Percentiles rank a stretch among this genome's conserved stretches.
phyloP scores from a whole-genome alignment of 2,329 filamentous ascomycete genomes.

The Paecilomyces fulvus region DNA sequence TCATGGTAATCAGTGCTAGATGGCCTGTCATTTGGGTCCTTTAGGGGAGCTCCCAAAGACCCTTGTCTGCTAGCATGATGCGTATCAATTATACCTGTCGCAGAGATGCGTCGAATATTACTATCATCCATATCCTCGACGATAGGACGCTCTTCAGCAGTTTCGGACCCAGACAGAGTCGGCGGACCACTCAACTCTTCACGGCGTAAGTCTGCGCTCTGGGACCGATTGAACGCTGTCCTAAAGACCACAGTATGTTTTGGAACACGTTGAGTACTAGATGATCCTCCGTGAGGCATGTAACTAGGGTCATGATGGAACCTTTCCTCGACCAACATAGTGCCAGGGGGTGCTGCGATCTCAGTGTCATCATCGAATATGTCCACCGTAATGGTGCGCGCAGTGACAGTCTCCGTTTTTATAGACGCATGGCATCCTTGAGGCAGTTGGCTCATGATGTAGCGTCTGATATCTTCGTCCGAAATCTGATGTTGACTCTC shows the following conservation, averaged over 20 bases:
- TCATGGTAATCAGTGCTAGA: background rate
- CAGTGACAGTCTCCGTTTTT: conserved; percentile 33
- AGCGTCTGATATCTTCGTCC: conserved; percentile 40
- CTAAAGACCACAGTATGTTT: conserved; percentile 39
- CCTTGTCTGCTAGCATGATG: background rate
- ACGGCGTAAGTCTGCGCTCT: conserved; percentile 28
- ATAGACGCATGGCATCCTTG: conserved; percentile 36
- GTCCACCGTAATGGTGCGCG: conserved; percentile 40
- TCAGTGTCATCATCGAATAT: conserved; percentile 35
- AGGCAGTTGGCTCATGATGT: conserved; percentile 38
- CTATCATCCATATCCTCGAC: background rate
- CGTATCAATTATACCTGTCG: background rate
- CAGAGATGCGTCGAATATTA: background rate
- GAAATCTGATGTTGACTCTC: conserved; percentile 30
- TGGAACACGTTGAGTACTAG: conserved; percentile 30
- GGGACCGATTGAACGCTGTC: conserved; percentile 34
- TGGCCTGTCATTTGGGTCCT: background rate
- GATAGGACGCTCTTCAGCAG: background rate
- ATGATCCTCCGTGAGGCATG: conserved; percentile 27
- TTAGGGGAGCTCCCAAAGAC: background rate
- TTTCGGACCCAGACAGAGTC: background rate
- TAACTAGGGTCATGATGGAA: conserved; percentile 41
- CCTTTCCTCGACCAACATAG: conserved; percentile 37
- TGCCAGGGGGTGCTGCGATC: conserved; percentile 37
- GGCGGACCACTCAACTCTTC: conserved; percentile 1